Base-by-base conservation (phyloP, 2,329 filamentous ascomycete species). In the Aspergillus neoniger region DNA sequence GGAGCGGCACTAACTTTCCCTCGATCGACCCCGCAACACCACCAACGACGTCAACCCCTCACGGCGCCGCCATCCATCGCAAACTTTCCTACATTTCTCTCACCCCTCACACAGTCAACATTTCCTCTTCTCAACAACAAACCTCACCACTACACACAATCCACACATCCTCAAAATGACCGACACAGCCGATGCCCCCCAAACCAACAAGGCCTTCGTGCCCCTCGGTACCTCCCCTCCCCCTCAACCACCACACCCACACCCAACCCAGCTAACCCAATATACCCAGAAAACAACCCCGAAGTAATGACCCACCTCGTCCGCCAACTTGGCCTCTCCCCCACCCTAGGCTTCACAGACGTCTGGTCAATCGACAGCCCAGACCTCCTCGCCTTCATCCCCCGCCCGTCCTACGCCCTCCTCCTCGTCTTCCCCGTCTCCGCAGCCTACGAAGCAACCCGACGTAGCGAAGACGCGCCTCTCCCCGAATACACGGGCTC, bases 381-480 rank as follows among this genome's bases (percentile, higher is more conserved):
- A 0, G 88, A 92, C 55, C 85, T 97, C 41, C 87, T 98, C 55
- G 85, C 87, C 63, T 92, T 96, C 77, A 87, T 98, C 41, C 93
- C 95, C 0, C 91, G 93, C 1, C 95, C 95, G 2, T 91, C 91
- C 2, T 85, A 92, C 65, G 94, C 94, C 5, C 86, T 98, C 15
- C 88, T 98, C 32, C 89, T 98, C 68, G 92, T 98, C 65, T 96
- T 97, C 76, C 94, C 95, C 66, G 85, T 96, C 64, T 91, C 86
- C 57, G 81, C 87, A 52, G 84, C 85, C 44, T 97, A 96, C 83
- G 90, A 96, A 79, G 85, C 83, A 62, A 87, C 89, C 72, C 89
- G 93, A 32, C 76, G 85, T 59, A 81, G 86, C 47, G 93, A 96
- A 80, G 93, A 97, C 78, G 80, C 80, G 54, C 74, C 83, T 21